Evolutionary conservation across 306 rosid genomes (phyloP), one percentile per base, ranked within the genome.

Genomic region (Quercus mongolica): DNA sequence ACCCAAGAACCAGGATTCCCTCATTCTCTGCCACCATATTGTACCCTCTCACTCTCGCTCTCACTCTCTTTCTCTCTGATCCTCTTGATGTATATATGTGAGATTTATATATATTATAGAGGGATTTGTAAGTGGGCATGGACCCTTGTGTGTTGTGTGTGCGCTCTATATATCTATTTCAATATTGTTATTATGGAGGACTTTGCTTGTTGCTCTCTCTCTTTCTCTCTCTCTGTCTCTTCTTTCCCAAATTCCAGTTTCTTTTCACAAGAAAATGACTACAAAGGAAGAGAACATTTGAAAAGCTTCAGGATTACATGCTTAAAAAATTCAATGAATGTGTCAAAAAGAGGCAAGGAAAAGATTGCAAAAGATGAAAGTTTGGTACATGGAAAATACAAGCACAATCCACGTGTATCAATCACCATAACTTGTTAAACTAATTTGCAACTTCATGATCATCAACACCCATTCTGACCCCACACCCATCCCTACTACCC

Each of bases 201-300:
- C 67, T 71, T 71, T 62, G 68, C 67, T 54, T 56, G 6, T 38
- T 78, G 76, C 63, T 54, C 28, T 73, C 63, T 54, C 38, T 73
- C 63, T 54, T 18, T 73, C 63, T 54, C 38, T 73, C 63, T 54
- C 38, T 73, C 78, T 81, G 86, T 75, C 83, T 31, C 83, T 71
- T 85, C 80, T 74, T 54, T 20, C n/a, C n/a, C 31, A 58, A 56
- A 49, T 56, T 84, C 52, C 56, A 5, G 21, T 56, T 72, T 59
- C 46, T 71, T 73, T 81, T 75, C 73, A 38, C 21, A 55, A 75
- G 81, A 85, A 85, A 81, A 78, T 82, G 83, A 85, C 88, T 76
- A 28, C 63, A 62, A 75, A 71, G 54, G 85, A 79, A 76, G 81
- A 49, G 73, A 78, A 71, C 76, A 75, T 75, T 58, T 56, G 21